Conservation (phyloP, 148 eudicot genomes). For the Rhododendron mucronatum region DNA sequence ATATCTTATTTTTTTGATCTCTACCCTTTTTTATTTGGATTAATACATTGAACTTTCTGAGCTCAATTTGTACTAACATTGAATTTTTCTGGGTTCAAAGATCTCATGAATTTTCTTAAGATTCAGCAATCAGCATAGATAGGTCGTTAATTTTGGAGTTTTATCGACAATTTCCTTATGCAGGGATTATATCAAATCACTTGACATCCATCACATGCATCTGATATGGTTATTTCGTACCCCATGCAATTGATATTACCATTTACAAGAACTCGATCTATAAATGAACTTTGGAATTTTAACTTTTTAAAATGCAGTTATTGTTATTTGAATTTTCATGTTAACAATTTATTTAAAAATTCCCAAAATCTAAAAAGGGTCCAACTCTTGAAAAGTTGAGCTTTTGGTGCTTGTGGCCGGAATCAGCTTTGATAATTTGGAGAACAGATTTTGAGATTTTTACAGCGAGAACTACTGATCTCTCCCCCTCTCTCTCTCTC, state of each 20-base stretch:
- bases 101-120: not conserved
- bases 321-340: not conserved
- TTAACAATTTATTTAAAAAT: not conserved
- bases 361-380: not conserved
- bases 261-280: too few relatives aligned
- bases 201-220: too few relatives aligned
- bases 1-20: not conserved
- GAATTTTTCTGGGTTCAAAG: not conserved
- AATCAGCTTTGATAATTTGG: not conserved
- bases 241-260: too few relatives aligned
- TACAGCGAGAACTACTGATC: too few relatives aligned
- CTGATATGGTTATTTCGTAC: too few relatives aligned
- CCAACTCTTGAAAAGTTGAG: not conserved
- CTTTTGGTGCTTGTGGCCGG: not conserved
- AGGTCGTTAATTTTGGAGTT: not conserved
- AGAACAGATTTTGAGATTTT: too few relatives aligned
- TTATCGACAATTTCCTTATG: too few relatives aligned
- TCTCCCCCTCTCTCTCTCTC: too few relatives aligned
- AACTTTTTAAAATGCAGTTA: not conserved
- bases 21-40: not conserved
- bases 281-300: not conserved
- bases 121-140: not conserved
- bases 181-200: too few relatives aligned
- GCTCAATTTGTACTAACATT: not conserved
- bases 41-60: not conserved